Evolutionary conservation across 345 rosid genomes (phyloP).

Genomic region (Sisymbrium altissimum): DNA sequence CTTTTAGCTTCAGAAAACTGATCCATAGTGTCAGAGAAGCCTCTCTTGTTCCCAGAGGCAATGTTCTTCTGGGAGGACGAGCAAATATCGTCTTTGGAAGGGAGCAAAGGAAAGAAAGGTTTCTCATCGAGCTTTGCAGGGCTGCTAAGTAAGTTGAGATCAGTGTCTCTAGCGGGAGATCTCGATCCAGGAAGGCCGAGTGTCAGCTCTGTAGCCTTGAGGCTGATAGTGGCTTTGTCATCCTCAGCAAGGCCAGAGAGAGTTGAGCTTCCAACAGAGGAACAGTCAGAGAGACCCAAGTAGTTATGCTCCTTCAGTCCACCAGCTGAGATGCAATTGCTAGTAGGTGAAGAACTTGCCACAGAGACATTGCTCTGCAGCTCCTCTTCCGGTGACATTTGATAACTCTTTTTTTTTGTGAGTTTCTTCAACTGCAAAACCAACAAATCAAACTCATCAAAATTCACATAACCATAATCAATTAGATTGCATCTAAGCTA

Average conservation of each 20-base stretch:
- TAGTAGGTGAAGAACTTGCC: conserved; percentile 47
- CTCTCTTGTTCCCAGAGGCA: conserved; percentile 76
- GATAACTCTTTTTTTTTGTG: conserved; percentile 5
- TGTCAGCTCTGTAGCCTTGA: conserved; percentile 81
- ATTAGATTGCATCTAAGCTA: neutral
- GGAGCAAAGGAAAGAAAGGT: conserved; percentile 74
- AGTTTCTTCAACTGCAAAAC: conserved; percentile 21
- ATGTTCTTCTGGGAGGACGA: conserved; percentile 45
- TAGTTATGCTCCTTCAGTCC: conserved; percentile 67
- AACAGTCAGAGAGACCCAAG: conserved; percentile 74
- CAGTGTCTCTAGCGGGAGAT: conserved; percentile 58
- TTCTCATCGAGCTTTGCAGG: conserved; percentile 56
- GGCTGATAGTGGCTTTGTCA: conserved; percentile 52
- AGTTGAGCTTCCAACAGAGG: conserved; percentile 73
- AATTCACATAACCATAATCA: neutral
- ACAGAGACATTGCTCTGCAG: conserved; percentile 38
- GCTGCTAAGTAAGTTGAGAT: conserved; percentile 42
- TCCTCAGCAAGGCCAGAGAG: conserved; percentile 46
- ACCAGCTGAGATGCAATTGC: conserved; percentile 15
- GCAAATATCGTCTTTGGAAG: conserved; percentile 59
- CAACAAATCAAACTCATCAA: neutral
- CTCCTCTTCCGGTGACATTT: conserved; percentile 76
- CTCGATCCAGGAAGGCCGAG: conserved; percentile 92
- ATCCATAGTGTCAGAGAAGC: conserved; percentile 74
- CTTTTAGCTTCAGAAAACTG: conserved; percentile 60